Evolutionary conservation across 1,284 basidiomycete species (phyloP).

Genomic region (Gomphus bonarii): DNA sequence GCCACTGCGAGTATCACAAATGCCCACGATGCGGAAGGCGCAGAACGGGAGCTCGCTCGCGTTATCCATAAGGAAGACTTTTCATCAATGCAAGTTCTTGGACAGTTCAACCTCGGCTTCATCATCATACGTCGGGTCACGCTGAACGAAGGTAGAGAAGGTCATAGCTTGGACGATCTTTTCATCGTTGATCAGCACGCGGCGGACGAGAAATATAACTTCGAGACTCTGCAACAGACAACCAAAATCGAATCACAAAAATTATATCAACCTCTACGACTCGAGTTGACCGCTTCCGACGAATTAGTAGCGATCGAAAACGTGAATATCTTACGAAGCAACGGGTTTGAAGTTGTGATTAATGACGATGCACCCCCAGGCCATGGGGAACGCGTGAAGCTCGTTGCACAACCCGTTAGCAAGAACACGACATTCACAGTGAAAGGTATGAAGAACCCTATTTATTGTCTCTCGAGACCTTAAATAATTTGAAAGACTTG

Average conservation of each 20-base stretch:
- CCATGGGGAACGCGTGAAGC: conserved; percentile 44
- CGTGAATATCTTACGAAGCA: conserved; percentile 66
- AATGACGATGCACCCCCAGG: conserved; percentile 43
- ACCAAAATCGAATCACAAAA: conserved; percentile 84
- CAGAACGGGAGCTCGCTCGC: conserved; percentile 69
- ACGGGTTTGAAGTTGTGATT: conserved; percentile 75
- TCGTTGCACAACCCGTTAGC: conserved; percentile 85
- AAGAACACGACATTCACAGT: conserved; percentile 79
- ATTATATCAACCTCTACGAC: conserved; percentile 63
- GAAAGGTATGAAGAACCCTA: conserved; percentile 33
- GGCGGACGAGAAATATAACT: conserved; percentile 97
- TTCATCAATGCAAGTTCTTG: conserved; percentile 71
- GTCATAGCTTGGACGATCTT: conserved; percentile 59
- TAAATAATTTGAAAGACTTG: conserved; percentile 53
- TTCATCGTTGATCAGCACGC: conserved; percentile 92
- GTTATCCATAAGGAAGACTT: conserved; percentile 90
- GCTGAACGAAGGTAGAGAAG: conserved; percentile 13
- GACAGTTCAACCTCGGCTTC: conserved; percentile 96
- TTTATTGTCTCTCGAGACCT: background rate
- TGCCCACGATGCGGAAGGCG: conserved; percentile 44
- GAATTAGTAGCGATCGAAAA: conserved; percentile 87
- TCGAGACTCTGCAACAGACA: conserved; percentile 84
- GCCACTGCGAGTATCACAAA: conserved; percentile 38
- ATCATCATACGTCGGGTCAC: conserved; percentile 71
- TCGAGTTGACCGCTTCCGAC: conserved; percentile 86